These are phyloP conservation scores for Phialophora macrospora DNA, from an alignment of 2,329 filamentous ascomycete genomes.

Conservation along the genomic window DNA sequence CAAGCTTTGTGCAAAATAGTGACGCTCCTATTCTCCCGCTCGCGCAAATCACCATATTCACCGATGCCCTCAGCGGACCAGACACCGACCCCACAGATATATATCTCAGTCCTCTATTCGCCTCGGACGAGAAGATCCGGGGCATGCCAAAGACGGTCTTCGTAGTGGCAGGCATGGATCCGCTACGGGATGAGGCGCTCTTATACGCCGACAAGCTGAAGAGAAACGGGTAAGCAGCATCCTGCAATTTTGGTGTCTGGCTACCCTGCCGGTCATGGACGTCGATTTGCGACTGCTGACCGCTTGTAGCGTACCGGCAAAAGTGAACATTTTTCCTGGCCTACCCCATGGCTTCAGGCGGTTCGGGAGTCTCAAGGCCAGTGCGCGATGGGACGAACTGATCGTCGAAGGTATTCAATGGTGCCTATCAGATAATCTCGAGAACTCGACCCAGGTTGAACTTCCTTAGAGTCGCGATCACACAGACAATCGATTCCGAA, in stretches of 20 bases:
- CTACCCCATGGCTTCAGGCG: neutral
- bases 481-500: too few relatives aligned
- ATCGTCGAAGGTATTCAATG: neutral
- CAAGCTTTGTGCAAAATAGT: neutral
- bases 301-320: neutral
- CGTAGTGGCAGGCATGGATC: neutral
- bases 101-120: neutral
- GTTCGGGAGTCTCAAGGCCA: neutral
- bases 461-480: too few relatives aligned
- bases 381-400: neutral
- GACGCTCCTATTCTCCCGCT: constrained; percentile 2
- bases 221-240: neutral
- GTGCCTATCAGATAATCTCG: neutral
- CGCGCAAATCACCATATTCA: neutral
- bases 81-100: neutral
- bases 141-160: neutral
- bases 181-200: neutral
- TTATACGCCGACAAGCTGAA: constrained; percentile 1
- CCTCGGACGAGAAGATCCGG: neutral
- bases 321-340: neutral
- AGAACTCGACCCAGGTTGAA: too few relatives aligned
- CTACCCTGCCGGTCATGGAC: neutral
- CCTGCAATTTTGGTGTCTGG: neutral
- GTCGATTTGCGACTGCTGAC: too few relatives aligned
- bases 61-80: neutral